Percentiles rank a stretch among this genome's conserved stretches.
These are phyloP conservation scores for Bipolaris victoriae DNA, from an alignment of 2,329 filamentous ascomycete species.

Conservation along the genomic window DNA sequence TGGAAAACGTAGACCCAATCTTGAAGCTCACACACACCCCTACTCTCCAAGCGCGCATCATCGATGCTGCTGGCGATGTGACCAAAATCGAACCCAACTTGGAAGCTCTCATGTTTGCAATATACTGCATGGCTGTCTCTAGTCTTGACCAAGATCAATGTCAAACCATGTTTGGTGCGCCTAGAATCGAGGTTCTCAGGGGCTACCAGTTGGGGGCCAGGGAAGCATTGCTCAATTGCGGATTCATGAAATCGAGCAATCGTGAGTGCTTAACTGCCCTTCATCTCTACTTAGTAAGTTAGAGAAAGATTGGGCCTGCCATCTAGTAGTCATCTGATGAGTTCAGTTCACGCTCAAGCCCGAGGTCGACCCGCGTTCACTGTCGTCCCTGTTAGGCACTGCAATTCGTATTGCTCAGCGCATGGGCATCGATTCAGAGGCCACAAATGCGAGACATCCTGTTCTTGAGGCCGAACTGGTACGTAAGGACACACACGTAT, in stretches of 20 bases:
- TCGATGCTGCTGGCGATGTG: constrained; percentile 63
- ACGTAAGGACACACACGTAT: not conserved
- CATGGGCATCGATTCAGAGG: constrained; percentile 66
- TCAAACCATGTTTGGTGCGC: constrained; percentile 56
- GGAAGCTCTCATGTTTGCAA: constrained; percentile 58
- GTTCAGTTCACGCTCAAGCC: constrained; percentile 59
- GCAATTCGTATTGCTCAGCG: constrained; percentile 65
- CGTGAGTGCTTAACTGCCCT: constrained; percentile 61
- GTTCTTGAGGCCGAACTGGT: constrained; percentile 64
- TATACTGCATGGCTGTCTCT: constrained; percentile 43
- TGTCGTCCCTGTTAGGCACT: constrained; percentile 64
- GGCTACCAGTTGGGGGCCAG: constrained; percentile 67
- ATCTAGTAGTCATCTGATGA: not conserved
- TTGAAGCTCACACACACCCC: constrained; percentile 40
- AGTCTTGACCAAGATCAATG: constrained; percentile 65
- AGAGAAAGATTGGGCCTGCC: not conserved
- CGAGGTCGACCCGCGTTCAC: constrained; percentile 52
- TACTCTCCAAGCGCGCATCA: constrained; percentile 60
- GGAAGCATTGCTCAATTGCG: constrained; percentile 66
- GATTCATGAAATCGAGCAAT: constrained; percentile 61
- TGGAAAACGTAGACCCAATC: constrained; percentile 54
- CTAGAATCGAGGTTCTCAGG: constrained; percentile 60
- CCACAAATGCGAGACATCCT: constrained; percentile 55
- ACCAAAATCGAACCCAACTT: constrained; percentile 60
- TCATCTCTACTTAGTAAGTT: constrained; percentile 60